phyloP scores from a whole-genome alignment of 257 asterid genomes.

The Rehmannia glutinosa region DNA sequence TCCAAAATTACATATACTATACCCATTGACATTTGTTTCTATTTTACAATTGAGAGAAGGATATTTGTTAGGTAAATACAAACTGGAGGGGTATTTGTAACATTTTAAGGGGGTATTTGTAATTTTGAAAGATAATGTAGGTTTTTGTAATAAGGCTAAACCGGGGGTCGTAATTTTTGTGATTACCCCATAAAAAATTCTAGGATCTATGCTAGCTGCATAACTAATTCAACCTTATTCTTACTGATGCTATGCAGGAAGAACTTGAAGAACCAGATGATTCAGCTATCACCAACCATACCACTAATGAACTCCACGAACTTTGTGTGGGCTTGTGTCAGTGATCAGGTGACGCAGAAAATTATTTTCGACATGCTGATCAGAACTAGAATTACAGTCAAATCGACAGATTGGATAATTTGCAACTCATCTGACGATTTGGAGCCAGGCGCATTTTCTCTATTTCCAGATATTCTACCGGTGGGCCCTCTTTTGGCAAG shows the following conservation, averaged over 20 bases:
- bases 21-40: too few species aligned
- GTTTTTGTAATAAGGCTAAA: too few species aligned
- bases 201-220: too few species aligned
- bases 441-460: slow-evolving; percentile 37
- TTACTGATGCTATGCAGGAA: slow-evolving; percentile 21
- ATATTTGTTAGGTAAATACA: too few species aligned
- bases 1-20: too few species aligned
- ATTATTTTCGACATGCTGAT: slow-evolving; percentile 3
- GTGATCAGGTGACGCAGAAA: slow-evolving; percentile 9
- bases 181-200: too few species aligned
- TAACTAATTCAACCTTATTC: too few species aligned
- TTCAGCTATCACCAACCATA: slow-evolving; percentile 43
- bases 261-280: slow-evolving; percentile 28
- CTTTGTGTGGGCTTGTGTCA: slow-evolving; percentile 34
- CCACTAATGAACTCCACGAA: slow-evolving; percentile 35
- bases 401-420: slow-evolving; percentile 32
- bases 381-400: slow-evolving; percentile 12
- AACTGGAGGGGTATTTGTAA: too few species aligned
- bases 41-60: too few species aligned
- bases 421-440: slow-evolving; percentile 49
- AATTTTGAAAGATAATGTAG: too few species aligned
- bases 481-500: slow-evolving; percentile 51
- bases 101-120: too few species aligned
- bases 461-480: slow-evolving; percentile 19
- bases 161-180: too few species aligned